These are phyloP conservation scores for Capsicum baccatum DNA, from an alignment of 257 asterid genomes.

Conservation along the genomic window DNA sequence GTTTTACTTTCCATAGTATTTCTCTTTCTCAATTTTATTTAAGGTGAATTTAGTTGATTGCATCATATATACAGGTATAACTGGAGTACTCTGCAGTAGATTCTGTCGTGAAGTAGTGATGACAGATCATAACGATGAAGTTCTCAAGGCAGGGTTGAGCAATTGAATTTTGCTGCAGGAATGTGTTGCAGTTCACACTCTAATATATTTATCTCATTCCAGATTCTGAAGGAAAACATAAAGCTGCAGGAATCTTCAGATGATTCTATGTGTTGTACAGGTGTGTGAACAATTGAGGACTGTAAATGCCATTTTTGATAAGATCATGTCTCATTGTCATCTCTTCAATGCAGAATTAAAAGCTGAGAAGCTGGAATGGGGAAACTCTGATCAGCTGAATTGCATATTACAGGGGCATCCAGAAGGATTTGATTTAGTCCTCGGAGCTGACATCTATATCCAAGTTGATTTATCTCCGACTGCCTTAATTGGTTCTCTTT, in stretches of 20 bases:
- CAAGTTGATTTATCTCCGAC: slow-evolving; percentile 37
- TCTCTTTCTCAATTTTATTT: background rate
- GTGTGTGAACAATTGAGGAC: slow-evolving; percentile 47
- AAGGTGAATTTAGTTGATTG: slow-evolving; percentile 27
- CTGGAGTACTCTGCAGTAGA: slow-evolving; percentile 87
- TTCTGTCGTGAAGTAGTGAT: slow-evolving; percentile 75
- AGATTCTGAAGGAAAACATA: slow-evolving; percentile 74
- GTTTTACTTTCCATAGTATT: slow-evolving; percentile 13
- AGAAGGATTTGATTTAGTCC: slow-evolving; percentile 81
- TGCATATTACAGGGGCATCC: slow-evolving; percentile 59
- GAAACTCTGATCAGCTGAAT: slow-evolving; percentile 70
- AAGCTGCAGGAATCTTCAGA: slow-evolving; percentile 60
- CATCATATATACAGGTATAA: slow-evolving; percentile 63
- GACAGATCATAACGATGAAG: slow-evolving; percentile 94
- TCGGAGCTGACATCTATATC: slow-evolving; percentile 99
- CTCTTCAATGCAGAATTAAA: slow-evolving; percentile 51
- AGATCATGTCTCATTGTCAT: slow-evolving; percentile 27
- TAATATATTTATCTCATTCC: slow-evolving; percentile 40
- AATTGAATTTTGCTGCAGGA: slow-evolving; percentile 33
- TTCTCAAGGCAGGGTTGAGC: slow-evolving; percentile 83
- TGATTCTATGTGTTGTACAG: slow-evolving; percentile 43
- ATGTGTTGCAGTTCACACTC: slow-evolving; percentile 30
- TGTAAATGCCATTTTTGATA: slow-evolving; percentile 19
- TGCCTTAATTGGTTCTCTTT: background rate
- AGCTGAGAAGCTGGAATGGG: slow-evolving; percentile 93